Percentiles rank a stretch among this genome's conserved stretches.
phyloP scores from a whole-genome alignment of 2,329 filamentous ascomycete species.

The Emmonsia crescens region DNA sequence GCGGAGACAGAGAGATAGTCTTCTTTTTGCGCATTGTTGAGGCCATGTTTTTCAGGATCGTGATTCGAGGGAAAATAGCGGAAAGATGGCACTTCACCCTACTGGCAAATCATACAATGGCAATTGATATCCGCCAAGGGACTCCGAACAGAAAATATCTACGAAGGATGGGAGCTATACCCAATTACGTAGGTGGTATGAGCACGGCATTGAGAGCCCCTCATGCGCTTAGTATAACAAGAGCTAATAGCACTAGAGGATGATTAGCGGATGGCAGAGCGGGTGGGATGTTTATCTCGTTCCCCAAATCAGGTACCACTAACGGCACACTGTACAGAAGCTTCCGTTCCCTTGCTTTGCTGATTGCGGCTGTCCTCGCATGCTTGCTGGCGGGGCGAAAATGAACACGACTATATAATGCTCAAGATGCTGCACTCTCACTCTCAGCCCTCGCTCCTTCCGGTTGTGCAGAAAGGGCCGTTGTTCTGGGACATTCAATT shows the following conservation, averaged over 20 bases:
- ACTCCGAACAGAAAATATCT: neutral
- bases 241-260: neutral
- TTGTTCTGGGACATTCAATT: neutral
- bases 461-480: neutral
- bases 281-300: too few species aligned
- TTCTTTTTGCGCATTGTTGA: too few species aligned
- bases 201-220: neutral
- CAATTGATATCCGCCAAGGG: neutral
- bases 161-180: neutral
- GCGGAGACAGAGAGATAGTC: neutral
- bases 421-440: neutral
- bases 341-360: neutral
- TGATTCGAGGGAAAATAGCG: too few species aligned
- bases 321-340: neutral
- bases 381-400: neutral
- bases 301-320: neutral
- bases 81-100: neutral
- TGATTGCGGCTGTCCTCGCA: neutral
- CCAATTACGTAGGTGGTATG: neutral
- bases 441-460: neutral
- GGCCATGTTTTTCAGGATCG: too few species aligned
- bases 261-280: neutral
- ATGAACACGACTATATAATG: neutral
- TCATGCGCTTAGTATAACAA: too few species aligned
- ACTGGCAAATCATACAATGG: neutral